Evolutionary conservation across 257 asterid genomes (phyloP).

Genomic region (Solanum sejunctum): DNA sequence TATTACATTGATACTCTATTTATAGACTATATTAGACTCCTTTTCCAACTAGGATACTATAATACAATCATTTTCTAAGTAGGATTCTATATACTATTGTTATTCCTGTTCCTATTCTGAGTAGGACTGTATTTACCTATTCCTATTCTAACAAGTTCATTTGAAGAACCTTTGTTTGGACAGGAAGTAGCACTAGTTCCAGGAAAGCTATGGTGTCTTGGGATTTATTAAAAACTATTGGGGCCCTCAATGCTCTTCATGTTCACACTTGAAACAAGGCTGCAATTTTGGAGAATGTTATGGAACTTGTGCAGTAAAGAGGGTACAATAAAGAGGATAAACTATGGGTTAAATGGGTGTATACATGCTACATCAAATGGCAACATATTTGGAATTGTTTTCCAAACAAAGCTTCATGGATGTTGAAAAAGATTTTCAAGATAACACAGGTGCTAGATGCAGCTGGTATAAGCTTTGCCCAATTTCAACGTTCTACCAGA

Average conservation of each 20-base stretch:
- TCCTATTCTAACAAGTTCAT: too few relatives aligned
- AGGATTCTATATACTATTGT: too few relatives aligned
- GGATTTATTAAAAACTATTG: not conserved
- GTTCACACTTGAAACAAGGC: not conserved
- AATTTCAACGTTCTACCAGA: not conserved
- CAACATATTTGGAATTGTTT: not conserved
- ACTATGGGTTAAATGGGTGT: not conserved
- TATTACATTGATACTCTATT: too few relatives aligned
- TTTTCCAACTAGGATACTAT: too few relatives aligned
- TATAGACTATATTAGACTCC: too few relatives aligned
- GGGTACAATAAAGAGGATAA: not conserved
- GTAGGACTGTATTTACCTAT: too few relatives aligned
- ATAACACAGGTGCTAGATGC: not conserved
- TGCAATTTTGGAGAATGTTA: not conserved
- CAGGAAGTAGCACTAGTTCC: too few relatives aligned
- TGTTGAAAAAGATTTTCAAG: not conserved
- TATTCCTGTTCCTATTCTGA: too few relatives aligned
- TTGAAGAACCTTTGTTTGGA: not conserved
- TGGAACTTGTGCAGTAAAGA: not conserved
- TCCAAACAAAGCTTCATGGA: not conserved
- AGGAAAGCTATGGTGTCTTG: not conserved
- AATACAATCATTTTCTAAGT: too few relatives aligned
- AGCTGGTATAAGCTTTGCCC: not conserved
- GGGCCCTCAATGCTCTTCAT: not conserved
- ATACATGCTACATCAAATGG: not conserved